Evolutionary conservation across 805 yeast genomes (phyloP).

Genomic region (Saturnispora sanitii): DNA sequence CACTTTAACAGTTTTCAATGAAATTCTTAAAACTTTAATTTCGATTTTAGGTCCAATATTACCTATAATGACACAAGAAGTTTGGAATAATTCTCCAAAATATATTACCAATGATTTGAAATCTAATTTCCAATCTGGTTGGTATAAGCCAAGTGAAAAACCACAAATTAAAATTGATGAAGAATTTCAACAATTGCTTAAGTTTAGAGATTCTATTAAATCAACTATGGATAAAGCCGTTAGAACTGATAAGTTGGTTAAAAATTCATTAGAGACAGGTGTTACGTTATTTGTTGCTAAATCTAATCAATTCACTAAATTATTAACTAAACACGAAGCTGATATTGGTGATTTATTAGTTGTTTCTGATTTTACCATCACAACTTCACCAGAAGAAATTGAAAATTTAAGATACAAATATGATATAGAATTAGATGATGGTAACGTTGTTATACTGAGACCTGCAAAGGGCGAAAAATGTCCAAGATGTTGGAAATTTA

Average conservation of each 20-base stretch:
- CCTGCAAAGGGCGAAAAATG: constrained; percentile 45
- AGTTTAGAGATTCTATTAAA: constrained; percentile 40
- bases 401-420: constrained; percentile 20
- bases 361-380: constrained; percentile 48
- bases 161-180: constrained; percentile 21
- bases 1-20: constrained; percentile 54
- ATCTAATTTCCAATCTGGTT: constrained; percentile 42
- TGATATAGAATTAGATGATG: constrained; percentile 23
- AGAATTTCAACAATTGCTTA: constrained; percentile 39
- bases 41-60: constrained; percentile 68
- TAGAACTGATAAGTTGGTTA: constrained; percentile 37
- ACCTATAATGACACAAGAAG: constrained; percentile 83
- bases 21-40: constrained; percentile 52
- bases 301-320: constrained; percentile 2
- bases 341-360: constrained; percentile 50
- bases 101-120: constrained; percentile 19
- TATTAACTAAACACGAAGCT: constrained; percentile 26
- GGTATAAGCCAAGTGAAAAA: constrained; percentile 20
- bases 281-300: constrained; percentile 28
- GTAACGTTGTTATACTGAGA: constrained; percentile 30
- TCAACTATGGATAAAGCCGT: constrained; percentile 49
- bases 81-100: constrained; percentile 53
- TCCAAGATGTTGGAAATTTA: constrained; percentile 90
- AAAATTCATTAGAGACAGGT: constrained; percentile 51
- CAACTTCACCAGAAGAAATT: constrained; percentile 3